phyloP scores from a whole-genome alignment of 768 basidiomycete genomes.

The Royoungia palumana region DNA sequence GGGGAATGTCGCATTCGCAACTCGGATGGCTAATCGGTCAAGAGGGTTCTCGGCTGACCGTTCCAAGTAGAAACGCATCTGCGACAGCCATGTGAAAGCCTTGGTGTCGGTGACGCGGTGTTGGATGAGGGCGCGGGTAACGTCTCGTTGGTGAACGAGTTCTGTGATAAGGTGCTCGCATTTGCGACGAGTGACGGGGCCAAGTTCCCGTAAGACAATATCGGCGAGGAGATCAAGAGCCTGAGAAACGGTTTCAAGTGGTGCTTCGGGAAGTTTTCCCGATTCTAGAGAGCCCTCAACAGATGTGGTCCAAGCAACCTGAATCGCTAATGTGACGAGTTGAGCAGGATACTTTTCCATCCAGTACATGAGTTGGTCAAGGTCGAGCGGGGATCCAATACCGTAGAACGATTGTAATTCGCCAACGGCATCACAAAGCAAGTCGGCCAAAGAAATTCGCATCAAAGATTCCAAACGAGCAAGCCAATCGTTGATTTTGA shows the following conservation, averaged over 20 bases:
- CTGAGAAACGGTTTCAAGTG: conserved; percentile 73
- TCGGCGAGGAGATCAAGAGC: conserved; percentile 95
- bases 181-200: conserved; percentile 89
- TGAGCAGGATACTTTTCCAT: conserved; percentile 95
- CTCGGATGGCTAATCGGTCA: conserved; percentile 74
- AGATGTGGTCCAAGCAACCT: conserved; percentile 89
- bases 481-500: conserved; percentile 99
- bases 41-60: conserved; percentile 66
- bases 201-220: conserved; percentile 88
- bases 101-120: conserved; percentile 60
- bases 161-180: conserved; percentile 99
- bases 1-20: conserved; percentile 89
- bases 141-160: conserved; percentile 96
- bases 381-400: conserved; percentile 52
- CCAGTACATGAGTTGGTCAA: conserved; percentile 79
- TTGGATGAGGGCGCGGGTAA: conserved; percentile 74
- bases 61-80: conserved; percentile 98
- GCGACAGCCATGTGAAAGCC: conserved; percentile 90
- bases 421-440: conserved; percentile 74
- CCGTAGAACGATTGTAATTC: conserved; percentile 84
- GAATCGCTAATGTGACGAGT: conserved; percentile 91
- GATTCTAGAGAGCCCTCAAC: conserved; percentile 70
- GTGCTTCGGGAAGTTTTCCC: conserved; percentile 51
- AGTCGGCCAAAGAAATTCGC: conserved; percentile 80
- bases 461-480: conserved; percentile 90